These are phyloP conservation scores for Naumovozyma castellii DNA, from an alignment of 805 yeast genomes.

Conservation along the genomic window DNA sequence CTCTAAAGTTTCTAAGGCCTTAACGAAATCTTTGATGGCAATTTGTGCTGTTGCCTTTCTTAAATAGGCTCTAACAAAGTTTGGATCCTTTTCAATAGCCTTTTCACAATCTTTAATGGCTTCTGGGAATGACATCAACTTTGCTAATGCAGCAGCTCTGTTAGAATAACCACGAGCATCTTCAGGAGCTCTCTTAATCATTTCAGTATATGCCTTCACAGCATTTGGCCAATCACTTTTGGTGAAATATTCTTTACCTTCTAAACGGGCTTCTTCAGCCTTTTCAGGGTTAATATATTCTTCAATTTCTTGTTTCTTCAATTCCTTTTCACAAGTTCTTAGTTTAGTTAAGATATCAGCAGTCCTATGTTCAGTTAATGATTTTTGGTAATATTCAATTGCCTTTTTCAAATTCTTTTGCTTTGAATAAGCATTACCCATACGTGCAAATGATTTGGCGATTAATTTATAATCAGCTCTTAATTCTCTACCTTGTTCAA, in stretches of 20 bases:
- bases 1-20: conserved; percentile 72
- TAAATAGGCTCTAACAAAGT: conserved; percentile 86
- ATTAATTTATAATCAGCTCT: conserved; percentile 87
- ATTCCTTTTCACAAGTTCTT: conserved; percentile 76
- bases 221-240: conserved; percentile 96
- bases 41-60: conserved; percentile 93
- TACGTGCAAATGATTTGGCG: conserved; percentile 88
- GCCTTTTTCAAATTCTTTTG: conserved; percentile 65
- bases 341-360: conserved; percentile 85
- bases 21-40: conserved; percentile 78
- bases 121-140: conserved; percentile 94
- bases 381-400: conserved; percentile 70
- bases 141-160: conserved; percentile 94
- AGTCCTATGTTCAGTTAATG: conserved; percentile 93
- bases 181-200: conserved; percentile 92
- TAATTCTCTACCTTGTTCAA: conserved; percentile 79
- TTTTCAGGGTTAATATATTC: conserved; percentile 80
- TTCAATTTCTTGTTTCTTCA: conserved; percentile 67
- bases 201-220: conserved; percentile 88
- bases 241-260: conserved; percentile 82
- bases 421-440: conserved; percentile 76
- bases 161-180: conserved; percentile 96
- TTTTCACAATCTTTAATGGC: conserved; percentile 85
- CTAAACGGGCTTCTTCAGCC: conserved; percentile 90
- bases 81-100: conserved; percentile 83